A percentile compares a stretch with the other conserved stretches of the same genome.
phyloP scores from a whole-genome alignment of 2,329 filamentous ascomycete species.

The Phaeosphaeria sp. region DNA sequence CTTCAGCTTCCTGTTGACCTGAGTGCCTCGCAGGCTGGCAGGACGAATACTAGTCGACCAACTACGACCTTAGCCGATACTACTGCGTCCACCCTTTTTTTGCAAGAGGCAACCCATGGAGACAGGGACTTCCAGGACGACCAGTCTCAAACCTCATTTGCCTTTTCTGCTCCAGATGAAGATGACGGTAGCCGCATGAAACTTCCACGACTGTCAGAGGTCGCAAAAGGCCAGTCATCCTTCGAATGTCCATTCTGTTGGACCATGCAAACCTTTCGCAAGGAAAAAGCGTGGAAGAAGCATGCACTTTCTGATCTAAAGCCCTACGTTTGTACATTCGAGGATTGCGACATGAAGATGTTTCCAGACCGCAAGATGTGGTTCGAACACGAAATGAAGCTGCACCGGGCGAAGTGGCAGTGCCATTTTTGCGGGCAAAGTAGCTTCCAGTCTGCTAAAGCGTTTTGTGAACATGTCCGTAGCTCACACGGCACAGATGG shows the following conservation, averaged over 20 bases:
- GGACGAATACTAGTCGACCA: slow-evolving; percentile 1
- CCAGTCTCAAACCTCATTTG: slow-evolving; percentile 19
- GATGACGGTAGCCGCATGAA: not conserved
- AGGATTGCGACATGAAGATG: slow-evolving; percentile 24
- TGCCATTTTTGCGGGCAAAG: slow-evolving; percentile 20
- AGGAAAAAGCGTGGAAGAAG: slow-evolving; percentile 12
- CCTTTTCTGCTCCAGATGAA: slow-evolving; percentile 9
- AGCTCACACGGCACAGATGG: slow-evolving; percentile 9
- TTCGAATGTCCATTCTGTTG: slow-evolving; percentile 35
- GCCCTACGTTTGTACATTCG: slow-evolving; percentile 24
- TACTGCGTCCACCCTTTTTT: slow-evolving; percentile 21
- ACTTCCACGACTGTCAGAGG: slow-evolving; percentile 6
- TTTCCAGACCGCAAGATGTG: slow-evolving; percentile 23
- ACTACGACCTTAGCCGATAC: slow-evolving; percentile 19
- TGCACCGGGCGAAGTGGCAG: slow-evolving; percentile 20
- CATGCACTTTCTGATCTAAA: slow-evolving; percentile 18
- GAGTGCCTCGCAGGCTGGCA: slow-evolving; percentile 1
- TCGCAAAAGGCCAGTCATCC: slow-evolving; percentile 8
- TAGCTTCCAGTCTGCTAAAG: slow-evolving; percentile 3
- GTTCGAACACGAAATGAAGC: slow-evolving; percentile 25
- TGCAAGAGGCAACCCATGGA: not conserved
- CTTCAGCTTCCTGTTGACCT: not conserved
- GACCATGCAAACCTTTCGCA: slow-evolving; percentile 15
- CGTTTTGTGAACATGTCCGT: slow-evolving; percentile 14
- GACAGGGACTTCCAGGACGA: slow-evolving; percentile 15